Evolutionary conservation across 2,329 filamentous ascomycete species (phyloP).

Genomic region (Zymoseptoria pseudotritici): DNA sequence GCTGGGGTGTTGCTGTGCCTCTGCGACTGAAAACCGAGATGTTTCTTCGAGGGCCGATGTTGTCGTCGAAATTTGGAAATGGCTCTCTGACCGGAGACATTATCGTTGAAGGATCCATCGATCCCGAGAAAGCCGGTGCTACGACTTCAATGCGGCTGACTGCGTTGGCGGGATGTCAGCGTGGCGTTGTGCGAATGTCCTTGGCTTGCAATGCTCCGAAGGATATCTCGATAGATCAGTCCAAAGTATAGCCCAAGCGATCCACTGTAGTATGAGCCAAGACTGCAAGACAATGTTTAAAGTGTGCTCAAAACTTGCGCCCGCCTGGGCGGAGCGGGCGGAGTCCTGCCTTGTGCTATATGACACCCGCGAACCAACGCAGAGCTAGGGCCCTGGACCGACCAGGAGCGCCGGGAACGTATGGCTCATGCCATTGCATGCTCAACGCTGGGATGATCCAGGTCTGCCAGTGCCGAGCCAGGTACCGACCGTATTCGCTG

Average conservation of each 20-base stretch:
- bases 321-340: no score
- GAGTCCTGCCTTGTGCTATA: not conserved
- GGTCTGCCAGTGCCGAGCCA: not conserved
- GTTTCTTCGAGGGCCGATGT: conserved; percentile 20
- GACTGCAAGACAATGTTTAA: no score
- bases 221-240: not conserved
- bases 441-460: not conserved
- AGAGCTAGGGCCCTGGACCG: not conserved
- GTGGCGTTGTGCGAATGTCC: not conserved
- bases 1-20: conserved; percentile 23
- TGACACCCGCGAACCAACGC: not conserved
- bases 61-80: not conserved
- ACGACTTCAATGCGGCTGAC: not conserved
- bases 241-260: not conserved
- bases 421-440: not conserved
- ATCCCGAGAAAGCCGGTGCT: not conserved
- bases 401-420: not conserved
- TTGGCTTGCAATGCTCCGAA: not conserved
- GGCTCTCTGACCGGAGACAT: not conserved
- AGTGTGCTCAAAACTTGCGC: no score
- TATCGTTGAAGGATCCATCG: not conserved
- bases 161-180: not conserved
- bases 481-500: not conserved
- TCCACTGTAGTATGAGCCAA: not conserved
- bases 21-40: conserved; percentile 32